phyloP scores from a whole-genome alignment of 768 basidiomycete genomes.

The Lactarius psammicola region DNA sequence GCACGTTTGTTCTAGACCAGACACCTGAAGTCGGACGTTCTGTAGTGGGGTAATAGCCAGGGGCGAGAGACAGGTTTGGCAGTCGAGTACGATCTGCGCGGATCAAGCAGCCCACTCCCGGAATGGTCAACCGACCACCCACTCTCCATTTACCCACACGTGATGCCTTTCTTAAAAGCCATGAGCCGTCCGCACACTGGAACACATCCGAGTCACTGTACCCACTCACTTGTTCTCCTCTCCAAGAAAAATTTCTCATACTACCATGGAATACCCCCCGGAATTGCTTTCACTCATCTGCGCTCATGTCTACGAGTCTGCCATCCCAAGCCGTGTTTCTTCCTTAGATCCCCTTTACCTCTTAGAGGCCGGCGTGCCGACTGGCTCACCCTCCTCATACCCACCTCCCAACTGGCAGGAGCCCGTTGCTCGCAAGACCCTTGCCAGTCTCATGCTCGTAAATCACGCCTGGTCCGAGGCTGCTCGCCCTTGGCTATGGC shows the following conservation, averaged over 20 bases:
- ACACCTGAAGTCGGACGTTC: background rate
- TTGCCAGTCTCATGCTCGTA: slow-evolving; percentile 72
- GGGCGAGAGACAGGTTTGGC: background rate
- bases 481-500: slow-evolving; percentile 89
- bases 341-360: slow-evolving; percentile 71
- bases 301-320: slow-evolving; percentile 63
- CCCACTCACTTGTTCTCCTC: background rate
- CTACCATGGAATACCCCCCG: slow-evolving; percentile 54
- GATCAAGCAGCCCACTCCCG: background rate
- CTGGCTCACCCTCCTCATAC: slow-evolving; percentile 67
- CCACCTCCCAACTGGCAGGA: slow-evolving; percentile 73
- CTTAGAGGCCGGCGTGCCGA: slow-evolving; percentile 46
- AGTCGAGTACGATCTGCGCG: background rate
- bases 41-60: background rate
- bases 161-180: slow-evolving; percentile 17
- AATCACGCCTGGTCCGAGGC: slow-evolving; percentile 77
- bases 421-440: slow-evolving; percentile 57
- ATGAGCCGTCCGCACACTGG: slow-evolving; percentile 9
- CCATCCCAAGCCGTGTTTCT: slow-evolving; percentile 50
- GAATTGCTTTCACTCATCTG: slow-evolving; percentile 75
- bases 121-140: background rate
- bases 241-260: slow-evolving; percentile 15
- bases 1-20: slow-evolving; percentile 19
- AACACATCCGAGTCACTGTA: background rate
- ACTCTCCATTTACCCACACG: slow-evolving; percentile 4